Evolutionary conservation across 345 rosid genomes (phyloP), one percentile per base, ranked within the genome.

Genomic region (Moricandia moricandioides): DNA sequence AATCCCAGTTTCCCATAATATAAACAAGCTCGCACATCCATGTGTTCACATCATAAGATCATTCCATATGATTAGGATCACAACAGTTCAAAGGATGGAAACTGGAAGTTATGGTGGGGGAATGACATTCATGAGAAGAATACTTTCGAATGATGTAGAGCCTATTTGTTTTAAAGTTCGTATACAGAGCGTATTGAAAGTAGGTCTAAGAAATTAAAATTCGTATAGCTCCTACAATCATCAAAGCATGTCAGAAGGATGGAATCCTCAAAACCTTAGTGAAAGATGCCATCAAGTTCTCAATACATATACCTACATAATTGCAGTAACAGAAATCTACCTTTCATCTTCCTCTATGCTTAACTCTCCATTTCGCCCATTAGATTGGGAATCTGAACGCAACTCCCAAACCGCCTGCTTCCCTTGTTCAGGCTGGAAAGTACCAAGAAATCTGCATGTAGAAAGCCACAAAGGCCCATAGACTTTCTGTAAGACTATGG

Each of bases 371-470:
- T 82, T 86, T 77, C 84, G 82, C 76, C 83, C 85, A 72, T 67
- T 65, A 56, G 72, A 78, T 72, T 81, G 82, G 67, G 83, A 85
- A 65, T 89, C 87, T 34, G 89, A 84, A 57, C 83, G 82, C 76
- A 87, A 76, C 80, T 93, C 94, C 97, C 96, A 89, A 27, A 86
- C 76, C 67, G 86, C 86, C 29, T 90, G 90, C 82, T 86, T 89
- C 49, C 86, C 94, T 40, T 76, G 78, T 63, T 83, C 90, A 39
- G 94, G 97, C 80, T 77, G 91, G 82, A 91, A 88, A 56, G 85
- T 81, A 67, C 97, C 97, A 70, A 93, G 85, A 81, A 93, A 93
- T 86, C 98, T 91, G 90, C 83, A 70, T 72, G 74, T 21, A 30
- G 67, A 14, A 24, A 14, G 59, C 62, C 30, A 72, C 69, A 40